These are phyloP conservation scores for Metschnikowia santaceciliae DNA, from an alignment of 805 yeast species.

Conservation along the genomic window DNA sequence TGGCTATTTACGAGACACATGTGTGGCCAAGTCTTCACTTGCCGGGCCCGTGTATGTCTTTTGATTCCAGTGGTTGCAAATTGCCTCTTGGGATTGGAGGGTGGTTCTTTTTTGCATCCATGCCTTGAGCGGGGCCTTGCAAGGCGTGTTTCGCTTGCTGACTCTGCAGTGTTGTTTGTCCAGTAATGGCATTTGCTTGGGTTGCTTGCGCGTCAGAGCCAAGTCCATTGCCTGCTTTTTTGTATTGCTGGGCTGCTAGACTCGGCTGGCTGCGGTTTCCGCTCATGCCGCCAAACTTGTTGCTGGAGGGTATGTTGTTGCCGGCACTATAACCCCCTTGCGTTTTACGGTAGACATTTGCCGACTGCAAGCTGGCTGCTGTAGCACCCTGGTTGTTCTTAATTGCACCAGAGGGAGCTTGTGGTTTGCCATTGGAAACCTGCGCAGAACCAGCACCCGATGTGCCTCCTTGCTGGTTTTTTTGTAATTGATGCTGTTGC, in stretches of 20 bases:
- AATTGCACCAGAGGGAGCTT: neutral
- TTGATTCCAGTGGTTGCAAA: conserved; percentile 1
- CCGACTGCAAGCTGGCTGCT: neutral
- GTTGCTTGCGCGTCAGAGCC: neutral
- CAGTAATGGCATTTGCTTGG: neutral
- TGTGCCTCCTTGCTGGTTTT: conserved; percentile 5
- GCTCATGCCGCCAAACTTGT: conserved; percentile 1
- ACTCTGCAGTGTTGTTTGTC: conserved; percentile 1
- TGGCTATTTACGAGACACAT: conserved; percentile 7
- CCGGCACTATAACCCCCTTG: conserved; percentile 4
- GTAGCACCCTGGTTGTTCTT: neutral
- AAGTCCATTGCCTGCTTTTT: neutral
- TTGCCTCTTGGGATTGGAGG: neutral
- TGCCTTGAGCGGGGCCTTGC: conserved; percentile 1
- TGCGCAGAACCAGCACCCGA: neutral
- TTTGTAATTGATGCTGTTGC: conserved; percentile 34
- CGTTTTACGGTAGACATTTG: neutral
- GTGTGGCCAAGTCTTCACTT: conserved; percentile 6
- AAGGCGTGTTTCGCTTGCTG: conserved; percentile 4
- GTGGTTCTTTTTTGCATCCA: conserved; percentile 6
- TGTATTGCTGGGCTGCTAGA: neutral
- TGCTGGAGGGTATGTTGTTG: conserved; percentile 5
- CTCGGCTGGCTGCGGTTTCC: neutral
- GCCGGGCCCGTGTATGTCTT: conserved; percentile 1
- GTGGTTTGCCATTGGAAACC: neutral